These are phyloP conservation scores for Perkinsus marinus DNA, from an alignment of 169 alveolate species.

Conservation along the genomic window DNA sequence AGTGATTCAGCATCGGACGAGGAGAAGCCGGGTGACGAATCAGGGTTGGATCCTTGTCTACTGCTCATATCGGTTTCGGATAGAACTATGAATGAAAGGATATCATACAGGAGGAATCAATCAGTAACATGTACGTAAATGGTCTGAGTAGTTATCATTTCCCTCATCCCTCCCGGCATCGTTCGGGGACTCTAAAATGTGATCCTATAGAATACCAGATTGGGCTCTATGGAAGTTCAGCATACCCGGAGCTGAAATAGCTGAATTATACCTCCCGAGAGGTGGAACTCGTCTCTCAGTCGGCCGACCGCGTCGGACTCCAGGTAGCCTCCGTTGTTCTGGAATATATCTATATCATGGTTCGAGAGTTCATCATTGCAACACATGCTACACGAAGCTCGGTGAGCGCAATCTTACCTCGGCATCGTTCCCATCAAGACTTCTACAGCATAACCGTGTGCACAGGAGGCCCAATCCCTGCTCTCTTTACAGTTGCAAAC, in stretches of 20 bases:
- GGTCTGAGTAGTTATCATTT: no score
- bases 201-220: no score
- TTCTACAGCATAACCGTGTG: neutral
- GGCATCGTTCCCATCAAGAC: neutral
- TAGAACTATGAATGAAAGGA: no score
- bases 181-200: no score
- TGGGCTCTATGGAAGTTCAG: no score
- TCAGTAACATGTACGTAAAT: no score
- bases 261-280: neutral
- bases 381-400: neutral
- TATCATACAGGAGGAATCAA: no score
- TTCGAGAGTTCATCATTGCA: neutral
- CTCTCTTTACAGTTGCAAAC: neutral
- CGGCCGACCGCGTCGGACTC: neutral
- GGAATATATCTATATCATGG: neutral
- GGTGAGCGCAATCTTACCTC: neutral
- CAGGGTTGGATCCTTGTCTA: no score
- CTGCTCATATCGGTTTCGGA: no score
- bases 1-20: no score
- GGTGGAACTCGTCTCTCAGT: neutral
- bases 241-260: neutral
- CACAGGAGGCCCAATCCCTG: neutral
- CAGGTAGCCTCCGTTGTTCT: neutral
- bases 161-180: no score
- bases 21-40: no score